These are phyloP conservation scores for Periconia digitata DNA, from an alignment of 2,329 filamentous ascomycete species.

Conservation along the genomic window DNA sequence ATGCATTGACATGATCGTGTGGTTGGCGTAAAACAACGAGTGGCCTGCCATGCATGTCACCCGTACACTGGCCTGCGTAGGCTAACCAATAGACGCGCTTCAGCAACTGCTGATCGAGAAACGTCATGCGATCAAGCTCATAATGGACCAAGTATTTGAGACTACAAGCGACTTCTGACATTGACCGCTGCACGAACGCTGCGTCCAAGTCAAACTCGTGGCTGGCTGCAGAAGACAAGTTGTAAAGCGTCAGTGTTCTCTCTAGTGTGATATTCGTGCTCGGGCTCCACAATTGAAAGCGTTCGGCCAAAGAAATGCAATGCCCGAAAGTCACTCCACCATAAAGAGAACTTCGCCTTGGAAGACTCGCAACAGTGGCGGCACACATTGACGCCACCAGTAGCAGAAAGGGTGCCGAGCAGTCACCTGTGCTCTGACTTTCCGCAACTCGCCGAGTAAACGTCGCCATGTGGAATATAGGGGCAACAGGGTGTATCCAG, in stretches of 20 bases:
- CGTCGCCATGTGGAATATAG: constrained; percentile 12
- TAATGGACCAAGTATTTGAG: constrained; percentile 19
- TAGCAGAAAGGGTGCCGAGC: constrained; percentile 8
- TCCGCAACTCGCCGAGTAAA: constrained; percentile 9
- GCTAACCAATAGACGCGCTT: constrained; percentile 24
- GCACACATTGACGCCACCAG: constrained; percentile 19
- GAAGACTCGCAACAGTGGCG: constrained; percentile 19
- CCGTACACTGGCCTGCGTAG: constrained; percentile 20
- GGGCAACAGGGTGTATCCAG: constrained; percentile 23
- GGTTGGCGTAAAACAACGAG: constrained; percentile 16
- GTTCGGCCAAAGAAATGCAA: constrained; percentile 18
- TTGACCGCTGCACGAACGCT: constrained; percentile 14
- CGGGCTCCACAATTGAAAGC: constrained; percentile 13
- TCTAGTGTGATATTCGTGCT: constrained; percentile 15
- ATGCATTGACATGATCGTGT: constrained; percentile 13
- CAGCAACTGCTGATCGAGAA: constrained; percentile 15
- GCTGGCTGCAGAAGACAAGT: constrained; percentile 16
- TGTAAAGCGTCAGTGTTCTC: constrained; percentile 17
- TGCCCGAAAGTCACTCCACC: constrained; percentile 13
- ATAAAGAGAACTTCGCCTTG: constrained; percentile 17
- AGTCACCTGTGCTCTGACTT: neutral
- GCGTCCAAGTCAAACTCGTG: constrained; percentile 18
- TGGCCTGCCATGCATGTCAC: constrained; percentile 20
- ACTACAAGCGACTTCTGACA: constrained; percentile 11
- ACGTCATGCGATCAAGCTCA: constrained; percentile 9